Evolutionary conservation across 306 rosid genomes (phyloP), one percentile per base, ranked within the genome.

Genomic region (Medicago arabica): DNA sequence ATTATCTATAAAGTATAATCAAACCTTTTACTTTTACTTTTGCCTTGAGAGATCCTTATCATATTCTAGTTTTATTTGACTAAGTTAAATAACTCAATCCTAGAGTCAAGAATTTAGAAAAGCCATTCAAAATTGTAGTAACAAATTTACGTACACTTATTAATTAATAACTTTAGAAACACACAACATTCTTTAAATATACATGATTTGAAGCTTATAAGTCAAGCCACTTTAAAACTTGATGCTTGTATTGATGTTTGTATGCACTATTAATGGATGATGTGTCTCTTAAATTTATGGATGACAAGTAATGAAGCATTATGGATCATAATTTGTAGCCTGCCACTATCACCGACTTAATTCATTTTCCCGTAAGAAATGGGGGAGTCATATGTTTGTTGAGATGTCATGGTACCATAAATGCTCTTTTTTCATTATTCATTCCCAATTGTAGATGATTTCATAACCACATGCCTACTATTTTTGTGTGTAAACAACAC

Each of bases 11-110:
- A 72, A 83, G 79, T 75, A 72, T 49, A 76, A 51, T 40, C 55
- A 72, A 61, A 78, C 58, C 66, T 46, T 53, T 23, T 31, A 18
- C 80, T 64, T 78, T 74, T 73, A 46, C 83, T 83, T 78, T 78
- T 78, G 66, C 60, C 67, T 44, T 65, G 54, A 78, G n/a, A 74
- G 51, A 83, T 69, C 70, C 69, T 67, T 67, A 50, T 65, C 53
- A 72, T 53, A 40, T 36, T 38, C 0, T 36, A 58, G 72, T 49
- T 71, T 78, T 71, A 68, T 67, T 43, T 14, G 75, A 72, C 18
- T 18, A 72, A 60, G 58, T 59, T 67, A 67, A 67, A 74, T 61
- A 9, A 73, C 17, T 62, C 7, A 57, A n/a, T 12, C 36, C 43
- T 57, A 38, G 5, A 79, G 31, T 40, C 61, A 67, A 68, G 36